Conservation (phyloP, 768 basidiomycete species). For the Mycena alexandri region DNA sequence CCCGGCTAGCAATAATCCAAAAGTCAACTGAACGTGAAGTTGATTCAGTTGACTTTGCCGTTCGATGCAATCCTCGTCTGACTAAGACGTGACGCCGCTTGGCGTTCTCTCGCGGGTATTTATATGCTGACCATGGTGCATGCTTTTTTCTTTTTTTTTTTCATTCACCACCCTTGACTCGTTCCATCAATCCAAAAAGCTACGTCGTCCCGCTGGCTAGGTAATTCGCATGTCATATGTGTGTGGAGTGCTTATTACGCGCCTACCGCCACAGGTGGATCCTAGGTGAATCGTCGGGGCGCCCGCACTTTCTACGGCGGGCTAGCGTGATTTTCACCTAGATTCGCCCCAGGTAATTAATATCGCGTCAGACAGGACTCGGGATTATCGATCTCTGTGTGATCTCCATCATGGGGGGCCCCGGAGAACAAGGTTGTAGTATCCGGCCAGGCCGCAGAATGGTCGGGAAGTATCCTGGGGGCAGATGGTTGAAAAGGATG, state of each 20-base stretch:
- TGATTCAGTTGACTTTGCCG: not conserved
- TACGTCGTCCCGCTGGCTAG: not conserved
- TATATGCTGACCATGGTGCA: not conserved
- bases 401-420: not conserved
- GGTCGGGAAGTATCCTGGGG: not conserved
- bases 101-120: conserved; percentile 1
- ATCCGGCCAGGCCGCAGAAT: not conserved
- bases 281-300: conserved; percentile 25
- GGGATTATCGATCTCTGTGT: not conserved
- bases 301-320: conserved; percentile 6
- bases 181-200: conserved; percentile 9
- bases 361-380: conserved; percentile 1
- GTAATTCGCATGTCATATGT: conserved; percentile 3
- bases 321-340: conserved; percentile 4
- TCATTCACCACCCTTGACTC: not conserved
- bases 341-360: conserved; percentile 4
- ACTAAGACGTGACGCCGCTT: not conserved
- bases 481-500: not conserved
- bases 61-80: conserved; percentile 9
- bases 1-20: not conserved
- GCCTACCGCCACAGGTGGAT: conserved; percentile 28
- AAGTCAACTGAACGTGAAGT: conserved; percentile 1
- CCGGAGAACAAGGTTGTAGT: conserved; percentile 8
- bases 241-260: conserved; percentile 15
- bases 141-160: not conserved